Base-by-base conservation (phyloP, 495 filamentous ascomycete species). In the Penicillium parvum region DNA sequence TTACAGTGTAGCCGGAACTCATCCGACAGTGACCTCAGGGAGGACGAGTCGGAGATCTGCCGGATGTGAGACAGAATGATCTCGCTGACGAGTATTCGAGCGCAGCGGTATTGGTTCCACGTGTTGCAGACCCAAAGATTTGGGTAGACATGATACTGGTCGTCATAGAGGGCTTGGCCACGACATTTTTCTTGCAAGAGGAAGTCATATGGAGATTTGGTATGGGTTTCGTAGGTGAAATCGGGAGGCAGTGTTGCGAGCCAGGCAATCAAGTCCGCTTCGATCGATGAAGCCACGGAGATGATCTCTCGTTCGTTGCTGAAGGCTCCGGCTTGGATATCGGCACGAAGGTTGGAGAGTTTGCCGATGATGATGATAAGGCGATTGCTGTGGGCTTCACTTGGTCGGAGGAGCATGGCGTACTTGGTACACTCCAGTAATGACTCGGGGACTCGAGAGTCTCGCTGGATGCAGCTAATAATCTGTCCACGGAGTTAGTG, bases 91-190 rank as follows among this genome's bases (percentile, higher is more conserved):
- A 82, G 53, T 29, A 83, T 76, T 19, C 78, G 75, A 2, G 76
- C 69, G 58, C 74, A 77, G 21, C 83, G 78, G 49, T 80, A 83
- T 38, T 81, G 72, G 41, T 82, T 85, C 76, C 77, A 82, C 18
- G 76, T 65, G 16, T 75, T 66, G 11, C 71, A 71, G 19, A 72
- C 62, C 76, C 78, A 83, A 28, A 77, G 68, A 37, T 75, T 72
- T 4, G 53, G 52, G 51, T 85, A 86, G 11, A 72, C 53, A 50
- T 85, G 79, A 52, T 82, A 85, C 42, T 70, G 65, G 22, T 75
- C 71, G 29, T 75, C 71, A 47, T 79, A 82, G 1, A 53, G 53
- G 9, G 34, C 17, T 14, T 63, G 43, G 4, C 63, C 64, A 14
- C 57, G 48, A 22, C 56, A 55, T 10, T 44, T 52, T 1, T 53